Evolutionary conservation across 768 basidiomycete genomes (phyloP).

Genomic region (Kockovaella imperatae): DNA sequence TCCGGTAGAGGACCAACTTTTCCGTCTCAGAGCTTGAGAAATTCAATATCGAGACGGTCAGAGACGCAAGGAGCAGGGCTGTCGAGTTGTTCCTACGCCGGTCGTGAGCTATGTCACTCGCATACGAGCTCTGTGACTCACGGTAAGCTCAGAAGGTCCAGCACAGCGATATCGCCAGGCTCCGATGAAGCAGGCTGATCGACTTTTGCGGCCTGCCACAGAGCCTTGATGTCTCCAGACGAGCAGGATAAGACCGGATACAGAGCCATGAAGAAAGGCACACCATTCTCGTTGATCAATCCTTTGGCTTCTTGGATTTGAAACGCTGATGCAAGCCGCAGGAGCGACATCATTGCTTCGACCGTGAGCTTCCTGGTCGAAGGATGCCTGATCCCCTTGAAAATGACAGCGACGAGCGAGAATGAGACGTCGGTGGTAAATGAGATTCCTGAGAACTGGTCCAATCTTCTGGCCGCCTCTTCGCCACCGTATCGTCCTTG

Average conservation of each 20-base stretch:
- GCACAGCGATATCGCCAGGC: conserved; percentile 10
- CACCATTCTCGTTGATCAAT: background rate
- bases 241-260: conserved; percentile 16
- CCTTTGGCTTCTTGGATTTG: background rate
- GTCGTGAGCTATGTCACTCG: background rate
- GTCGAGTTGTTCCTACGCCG: conserved; percentile 51
- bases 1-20: conserved; percentile 66
- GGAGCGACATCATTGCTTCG: conserved; percentile 55
- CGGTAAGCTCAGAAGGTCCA: conserved; percentile 28
- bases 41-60: conserved; percentile 64
- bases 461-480: conserved; percentile 63
- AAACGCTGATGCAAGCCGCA: conserved; percentile 4
- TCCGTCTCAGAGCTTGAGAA: conserved; percentile 72
- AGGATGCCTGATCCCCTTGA: conserved; percentile 73
- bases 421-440: conserved; percentile 76
- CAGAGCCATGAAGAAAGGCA: conserved; percentile 33
- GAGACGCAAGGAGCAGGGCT: conserved; percentile 66
- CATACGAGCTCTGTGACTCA: conserved; percentile 14
- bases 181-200: conserved; percentile 42
- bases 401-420: conserved; percentile 69
- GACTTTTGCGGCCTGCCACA: conserved; percentile 60
- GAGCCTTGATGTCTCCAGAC: conserved; percentile 52
- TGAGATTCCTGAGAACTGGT: conserved; percentile 62
- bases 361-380: conserved; percentile 50
- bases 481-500: conserved; percentile 60